Evolutionary conservation across 2,329 filamentous ascomycete genomes (phyloP), one percentile per base, ranked within the genome.

Genomic region (Aspergillus nomiae): DNA sequence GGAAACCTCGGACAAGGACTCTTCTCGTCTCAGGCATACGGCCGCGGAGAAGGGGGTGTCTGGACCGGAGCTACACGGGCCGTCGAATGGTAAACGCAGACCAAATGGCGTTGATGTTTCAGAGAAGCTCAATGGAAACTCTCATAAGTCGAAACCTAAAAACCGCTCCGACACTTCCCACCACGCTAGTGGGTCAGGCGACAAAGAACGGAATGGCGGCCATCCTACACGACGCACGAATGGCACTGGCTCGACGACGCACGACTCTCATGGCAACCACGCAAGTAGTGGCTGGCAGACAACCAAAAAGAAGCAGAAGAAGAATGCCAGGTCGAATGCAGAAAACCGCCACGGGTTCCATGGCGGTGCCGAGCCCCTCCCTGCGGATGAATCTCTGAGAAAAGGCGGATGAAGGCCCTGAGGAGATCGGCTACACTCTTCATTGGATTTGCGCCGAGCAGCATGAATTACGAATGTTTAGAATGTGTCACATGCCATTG

Each of bases 261-360:
- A 76, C 21, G 73, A 74, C 38, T 66, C 71, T 14, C 57, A 63
- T 58, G 50, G 62, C 41, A 41, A 63, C n/a, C 71, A 70, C 58
- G 41, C 64, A 36, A 67, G 63, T 54, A 64, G 71, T 55, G 75
- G 76, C 59, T 82, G 80, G 80, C 80, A 82, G 67, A 81, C 76
- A 3, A 79, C 77, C 11, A 81, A 80, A 69, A 80, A 77, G 65
- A 81, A 77, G 68, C 72, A 79, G 59, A 78, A 77, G 62, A 76
- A 75, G 64, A 74, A 70, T 50, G 67, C 68, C 51, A 81, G 78
- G 60, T 70, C 72, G 6, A 69, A 75, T 32, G 70, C 69, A 12
- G 78, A 80, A 21, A 62, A 70, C 36, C 70, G 71, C 30, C 67
- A 71, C 30, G 71, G 72, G n/a, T 57, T 67, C 21, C 64, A 70